phyloP scores from a whole-genome alignment of 148 eudicot species.

The Mesembryanthemum crystallinum region DNA sequence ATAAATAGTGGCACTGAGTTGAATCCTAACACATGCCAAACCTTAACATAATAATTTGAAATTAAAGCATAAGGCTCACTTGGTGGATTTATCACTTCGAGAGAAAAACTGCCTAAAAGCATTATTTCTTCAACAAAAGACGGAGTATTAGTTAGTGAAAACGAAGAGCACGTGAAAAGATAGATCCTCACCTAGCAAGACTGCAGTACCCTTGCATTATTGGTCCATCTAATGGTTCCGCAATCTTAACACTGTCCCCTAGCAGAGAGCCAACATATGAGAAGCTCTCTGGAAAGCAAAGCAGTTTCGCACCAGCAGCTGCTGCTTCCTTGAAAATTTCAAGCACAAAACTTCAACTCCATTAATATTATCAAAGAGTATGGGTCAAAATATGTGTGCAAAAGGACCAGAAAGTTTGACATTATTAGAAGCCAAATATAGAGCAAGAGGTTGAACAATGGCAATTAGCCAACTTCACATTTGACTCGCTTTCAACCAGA shows the following conservation, averaged over 20 bases:
- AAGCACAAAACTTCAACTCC: conserved; percentile 16
- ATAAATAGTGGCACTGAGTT: not conserved
- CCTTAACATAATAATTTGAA: not conserved
- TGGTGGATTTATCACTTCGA: not conserved
- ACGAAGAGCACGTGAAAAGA: not conserved
- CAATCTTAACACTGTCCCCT: conserved; percentile 75
- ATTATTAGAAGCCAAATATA: too few relatives aligned
- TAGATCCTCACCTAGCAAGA: conserved; percentile 66
- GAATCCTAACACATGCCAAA: not conserved
- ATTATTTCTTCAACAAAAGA: not conserved
- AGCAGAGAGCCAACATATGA: conserved; percentile 58
- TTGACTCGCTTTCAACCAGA: too few relatives aligned
- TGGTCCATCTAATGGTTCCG: conserved; percentile 80
- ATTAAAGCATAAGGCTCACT: not conserved
- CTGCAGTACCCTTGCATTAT: conserved; percentile 68
- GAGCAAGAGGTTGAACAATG: too few relatives aligned
- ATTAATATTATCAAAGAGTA: too few relatives aligned
- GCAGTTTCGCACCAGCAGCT: conserved; percentile 81
- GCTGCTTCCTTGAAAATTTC: conserved; percentile 64
- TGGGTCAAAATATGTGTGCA: too few relatives aligned
- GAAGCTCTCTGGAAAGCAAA: conserved; percentile 90
- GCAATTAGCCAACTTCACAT: too few relatives aligned
- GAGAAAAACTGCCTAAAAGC: not conserved
- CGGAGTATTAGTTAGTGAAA: not conserved
- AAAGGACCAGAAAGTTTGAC: too few relatives aligned